phyloP scores from a whole-genome alignment of 1,284 basidiomycete species.

The Dichomitus squalens region DNA sequence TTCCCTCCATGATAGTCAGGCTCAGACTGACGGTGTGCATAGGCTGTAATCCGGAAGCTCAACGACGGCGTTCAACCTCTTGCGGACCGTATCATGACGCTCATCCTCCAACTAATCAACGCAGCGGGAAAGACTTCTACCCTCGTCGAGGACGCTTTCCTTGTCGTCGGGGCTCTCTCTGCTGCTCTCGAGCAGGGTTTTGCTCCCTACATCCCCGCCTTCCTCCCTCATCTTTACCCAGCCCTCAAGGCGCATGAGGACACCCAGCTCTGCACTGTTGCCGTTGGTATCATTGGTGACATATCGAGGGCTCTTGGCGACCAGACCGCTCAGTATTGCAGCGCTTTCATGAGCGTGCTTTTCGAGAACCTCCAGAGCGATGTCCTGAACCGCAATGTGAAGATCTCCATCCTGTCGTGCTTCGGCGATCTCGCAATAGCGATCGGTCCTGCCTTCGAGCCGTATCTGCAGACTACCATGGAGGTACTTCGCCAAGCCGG shows the following conservation, averaged over 20 bases:
- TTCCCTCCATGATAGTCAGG: not conserved
- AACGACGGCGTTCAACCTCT: constrained; percentile 84
- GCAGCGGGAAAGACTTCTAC: constrained; percentile 91
- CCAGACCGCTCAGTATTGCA: constrained; percentile 80
- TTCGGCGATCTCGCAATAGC: constrained; percentile 98
- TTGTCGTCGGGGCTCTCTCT: constrained; percentile 90
- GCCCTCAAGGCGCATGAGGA: constrained; percentile 95
- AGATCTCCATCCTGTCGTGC: constrained; percentile 93
- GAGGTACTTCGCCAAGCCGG: constrained; percentile 91
- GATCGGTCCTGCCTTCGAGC: constrained; percentile 85
- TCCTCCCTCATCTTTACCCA: constrained; percentile 88
- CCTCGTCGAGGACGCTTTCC: constrained; percentile 96
- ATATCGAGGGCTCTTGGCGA: constrained; percentile 92
- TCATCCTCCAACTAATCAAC: constrained; percentile 85
- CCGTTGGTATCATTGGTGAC: constrained; percentile 95
- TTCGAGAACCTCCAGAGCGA: constrained; percentile 93
- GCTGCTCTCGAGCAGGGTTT: constrained; percentile 87
- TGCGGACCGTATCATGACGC: constrained; percentile 95
- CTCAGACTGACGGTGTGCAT: constrained; percentile 17
- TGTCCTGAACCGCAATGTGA: constrained; percentile 91
- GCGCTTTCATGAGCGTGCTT: constrained; percentile 88
- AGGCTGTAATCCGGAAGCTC: constrained; percentile 87
- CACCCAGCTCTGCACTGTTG: constrained; percentile 93
- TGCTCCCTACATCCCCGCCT: constrained; percentile 87
- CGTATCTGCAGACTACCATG: constrained; percentile 91